Evolutionary conservation across 805 yeast genomes (phyloP).

Genomic region (Sugiyamaella qingdaonensis): DNA sequence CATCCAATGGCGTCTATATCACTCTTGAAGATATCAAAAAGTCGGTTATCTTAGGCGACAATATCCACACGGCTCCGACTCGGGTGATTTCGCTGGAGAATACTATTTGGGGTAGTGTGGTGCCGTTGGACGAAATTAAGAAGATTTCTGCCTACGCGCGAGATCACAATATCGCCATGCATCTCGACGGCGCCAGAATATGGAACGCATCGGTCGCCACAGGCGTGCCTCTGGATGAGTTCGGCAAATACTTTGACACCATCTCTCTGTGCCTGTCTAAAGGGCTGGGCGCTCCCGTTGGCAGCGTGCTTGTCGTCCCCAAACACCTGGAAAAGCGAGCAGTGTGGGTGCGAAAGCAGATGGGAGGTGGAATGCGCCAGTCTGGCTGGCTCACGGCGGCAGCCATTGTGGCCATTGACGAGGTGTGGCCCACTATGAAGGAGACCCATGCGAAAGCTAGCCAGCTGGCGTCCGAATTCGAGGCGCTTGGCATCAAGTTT

Average conservation of each 20-base stretch:
- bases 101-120: conserved; percentile 76
- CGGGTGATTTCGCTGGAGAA: conserved; percentile 79
- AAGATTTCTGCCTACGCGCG: conserved; percentile 69
- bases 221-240: conserved; percentile 65
- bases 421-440: conserved; percentile 57
- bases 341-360: conserved; percentile 83
- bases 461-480: conserved; percentile 39
- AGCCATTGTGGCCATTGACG: conserved; percentile 75
- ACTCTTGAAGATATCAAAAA: conserved; percentile 74
- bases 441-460: conserved; percentile 49
- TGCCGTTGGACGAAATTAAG: conserved; percentile 73
- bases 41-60: conserved; percentile 67
- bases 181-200: conserved; percentile 92
- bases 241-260: conserved; percentile 75
- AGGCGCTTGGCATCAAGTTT: conserved; percentile 45
- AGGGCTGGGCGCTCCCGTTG: conserved; percentile 90
- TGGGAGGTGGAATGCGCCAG: conserved; percentile 93
- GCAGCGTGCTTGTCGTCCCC: conserved; percentile 77
- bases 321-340: conserved; percentile 58
- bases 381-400: conserved; percentile 75
- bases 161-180: conserved; percentile 55
- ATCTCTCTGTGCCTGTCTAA: conserved; percentile 86
- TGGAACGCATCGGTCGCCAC: conserved; percentile 85
- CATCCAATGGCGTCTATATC: conserved; percentile 71
- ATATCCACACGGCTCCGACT: conserved; percentile 87